Evolutionary conservation across 129 eudicot genomes (phyloP), one percentile per base, ranked within the genome.

Genomic region (Glebionis coronaria): DNA sequence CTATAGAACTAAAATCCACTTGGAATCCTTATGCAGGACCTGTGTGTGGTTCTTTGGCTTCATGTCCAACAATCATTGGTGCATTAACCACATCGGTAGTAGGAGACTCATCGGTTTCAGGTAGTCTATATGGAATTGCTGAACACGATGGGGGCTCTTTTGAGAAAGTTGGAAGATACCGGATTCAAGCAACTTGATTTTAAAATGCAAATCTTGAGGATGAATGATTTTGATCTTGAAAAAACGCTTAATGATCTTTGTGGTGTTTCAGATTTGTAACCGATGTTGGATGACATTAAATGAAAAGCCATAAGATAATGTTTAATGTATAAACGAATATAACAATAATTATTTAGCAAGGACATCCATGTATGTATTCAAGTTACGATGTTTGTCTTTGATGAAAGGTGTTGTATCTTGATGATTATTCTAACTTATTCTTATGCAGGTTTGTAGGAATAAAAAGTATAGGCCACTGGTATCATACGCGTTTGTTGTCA

Each of bases 241-340:
- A 78, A 82, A 67, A 72, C 87, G 0, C 82, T 89, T 56, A 87
- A 85, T 68, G 92, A 73, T 12, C 92, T 85, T 25, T 88, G 90
- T 78, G 88, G 81, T 16, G 86, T 78, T 51, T 56, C 78, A 10
- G 97, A 83, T 57, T 90, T 95, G 97, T 90, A 86, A 59, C 86
- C 88, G 0, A 72, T 89, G 18, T 83, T 90, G 18, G 88, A 79
- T 47, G 97, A 90, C 77, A n/a, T n/a, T n/a, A n/a, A n/a, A n/a
- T n/a, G n/a, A n/a, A n/a, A n/a, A n/a, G n/a, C n/a, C n/a, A n/a
- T n/a, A n/a, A n/a, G n/a, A n/a, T n/a, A n/a, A n/a, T n/a, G n/a
- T n/a, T n/a, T n/a, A n/a, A n/a, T n/a, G n/a, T n/a, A n/a, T n/a
- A n/a, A n/a, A n/a, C n/a, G n/a, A n/a, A n/a, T n/a, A n/a, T n/a